Evolutionary conservation across 2,329 filamentous ascomycete species (phyloP), one percentile per base, ranked within the genome.

Genomic region (Aschersonia sp.): DNA sequence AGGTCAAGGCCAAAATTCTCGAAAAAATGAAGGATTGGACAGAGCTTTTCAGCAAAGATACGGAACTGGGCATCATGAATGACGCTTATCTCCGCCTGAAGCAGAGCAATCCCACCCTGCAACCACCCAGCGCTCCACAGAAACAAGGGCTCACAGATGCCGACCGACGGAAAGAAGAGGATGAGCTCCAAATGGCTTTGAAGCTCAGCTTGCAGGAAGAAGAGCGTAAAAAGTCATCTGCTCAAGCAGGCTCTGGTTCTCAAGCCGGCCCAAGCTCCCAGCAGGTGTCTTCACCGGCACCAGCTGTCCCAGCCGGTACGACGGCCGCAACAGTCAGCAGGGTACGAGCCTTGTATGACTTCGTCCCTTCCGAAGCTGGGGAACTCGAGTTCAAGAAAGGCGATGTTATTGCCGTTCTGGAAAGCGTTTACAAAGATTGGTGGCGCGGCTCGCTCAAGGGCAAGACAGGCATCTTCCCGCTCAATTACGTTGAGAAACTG

Each of bases 341-440:
- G 46, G 92, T 98, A 44, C 79, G 90, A 54, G 92, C 92, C 1
- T 73, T 97, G 43, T 98, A 87, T 62, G 92, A 98, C 64, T 98
- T 98, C 64, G 81, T 84, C 45, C 90, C 92, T 2, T 94, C 89
- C 0, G 92, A 98, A 63, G 80, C 88, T 0, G 92, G 90, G 44
- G 92, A 98, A 68, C 72, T 98, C 51, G 88, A 94, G 56, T 98
- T 98, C 64, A 84, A 89, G 56, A 95, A 94, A 68, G 90, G 92
- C 31, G 92, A 98, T 62, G 84, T 97, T 41, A 98, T 98, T 63
- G 90, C 92, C 1, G 92, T 98, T 12, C 73, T 98, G 41, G 92
- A 97, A 66, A 95, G 89, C 1, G 92, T 97, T 2, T 98, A 94
- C 70, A 98, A 97, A 66, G 92, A 98, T 65, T 98, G 92, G 92